phyloP scores from a whole-genome alignment of 1,284 basidiomycete species.

The Malassezia nana region DNA sequence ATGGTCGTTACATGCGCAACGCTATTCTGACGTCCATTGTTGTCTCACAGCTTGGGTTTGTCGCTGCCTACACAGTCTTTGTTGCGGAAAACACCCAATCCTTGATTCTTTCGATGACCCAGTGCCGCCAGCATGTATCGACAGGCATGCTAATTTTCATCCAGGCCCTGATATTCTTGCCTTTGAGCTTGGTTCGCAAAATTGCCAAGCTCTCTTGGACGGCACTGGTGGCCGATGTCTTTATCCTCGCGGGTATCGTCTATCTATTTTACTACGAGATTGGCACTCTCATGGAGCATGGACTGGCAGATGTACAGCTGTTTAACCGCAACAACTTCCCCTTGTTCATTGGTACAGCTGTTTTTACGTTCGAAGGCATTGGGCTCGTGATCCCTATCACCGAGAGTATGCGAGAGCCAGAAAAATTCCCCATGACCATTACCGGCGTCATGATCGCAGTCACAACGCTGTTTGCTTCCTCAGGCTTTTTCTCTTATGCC shows the following conservation, averaged over 20 bases:
- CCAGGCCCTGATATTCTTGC: slow-evolving; percentile 68
- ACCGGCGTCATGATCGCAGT: slow-evolving; percentile 81
- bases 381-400: slow-evolving; percentile 94
- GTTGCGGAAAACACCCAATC: slow-evolving; percentile 77
- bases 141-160: slow-evolving; percentile 71
- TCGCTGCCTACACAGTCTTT: slow-evolving; percentile 86
- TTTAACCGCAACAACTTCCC: slow-evolving; percentile 87
- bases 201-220: slow-evolving; percentile 71
- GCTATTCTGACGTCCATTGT: slow-evolving; percentile 78
- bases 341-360: slow-evolving; percentile 86
- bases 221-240: slow-evolving; percentile 84
- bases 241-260: slow-evolving; percentile 72
- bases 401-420: slow-evolving; percentile 82
- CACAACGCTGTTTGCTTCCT: slow-evolving; percentile 69
- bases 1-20: slow-evolving; percentile 84
- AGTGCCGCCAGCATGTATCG: slow-evolving; percentile 63
- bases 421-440: slow-evolving; percentile 77
- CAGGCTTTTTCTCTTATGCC: slow-evolving; percentile 77
- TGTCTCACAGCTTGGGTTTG: slow-evolving; percentile 78
- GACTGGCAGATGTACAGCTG: slow-evolving; percentile 61
- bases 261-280: slow-evolving; percentile 48
- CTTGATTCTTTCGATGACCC: slow-evolving; percentile 72
- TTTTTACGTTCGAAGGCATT: slow-evolving; percentile 96
- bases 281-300: slow-evolving; percentile 24
- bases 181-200: slow-evolving; percentile 37